phyloP scores from a whole-genome alignment of 495 filamentous ascomycete genomes.

The Zalerion maritima region DNA sequence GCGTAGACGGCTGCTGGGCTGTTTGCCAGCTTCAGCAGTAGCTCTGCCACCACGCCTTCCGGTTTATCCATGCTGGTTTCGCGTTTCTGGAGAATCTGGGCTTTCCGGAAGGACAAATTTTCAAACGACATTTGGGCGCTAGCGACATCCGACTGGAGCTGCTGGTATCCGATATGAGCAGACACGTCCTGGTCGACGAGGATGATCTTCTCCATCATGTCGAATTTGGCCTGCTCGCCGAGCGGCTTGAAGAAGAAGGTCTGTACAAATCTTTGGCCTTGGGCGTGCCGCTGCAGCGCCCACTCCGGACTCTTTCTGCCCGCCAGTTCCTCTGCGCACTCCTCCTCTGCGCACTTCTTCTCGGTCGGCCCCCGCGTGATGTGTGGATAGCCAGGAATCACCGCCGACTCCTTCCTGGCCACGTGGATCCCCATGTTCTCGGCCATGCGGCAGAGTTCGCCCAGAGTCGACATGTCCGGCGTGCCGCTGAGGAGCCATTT shows the following conservation, averaged over 20 bases:
- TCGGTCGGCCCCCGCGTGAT: constrained; percentile 17
- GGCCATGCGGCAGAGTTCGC: constrained; percentile 44
- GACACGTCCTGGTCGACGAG: constrained; percentile 7
- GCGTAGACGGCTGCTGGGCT: too few relatives aligned
- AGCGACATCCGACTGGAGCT: too few relatives aligned
- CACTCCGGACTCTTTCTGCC: constrained; percentile 13
- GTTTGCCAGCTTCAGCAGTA: too few relatives aligned
- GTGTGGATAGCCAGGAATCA: constrained; percentile 18
- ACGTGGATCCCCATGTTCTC: constrained; percentile 36
- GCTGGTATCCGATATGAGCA: too few relatives aligned
- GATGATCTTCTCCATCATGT: constrained; percentile 7
- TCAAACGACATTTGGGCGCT: too few relatives aligned
- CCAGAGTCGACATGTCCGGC: constrained; percentile 40
- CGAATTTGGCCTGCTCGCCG: constrained; percentile 7
- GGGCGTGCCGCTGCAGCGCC: constrained; percentile 16
- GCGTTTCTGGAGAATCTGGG: too few relatives aligned
- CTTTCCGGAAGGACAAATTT: too few relatives aligned
- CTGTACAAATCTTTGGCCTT: constrained; percentile 15
- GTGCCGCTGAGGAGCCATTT: constrained; percentile 61
- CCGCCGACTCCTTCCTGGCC: constrained; percentile 18
- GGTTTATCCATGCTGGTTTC: too few relatives aligned
- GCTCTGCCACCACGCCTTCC: too few relatives aligned
- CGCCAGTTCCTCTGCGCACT: constrained; percentile 14
- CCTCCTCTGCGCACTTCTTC: constrained; percentile 17
- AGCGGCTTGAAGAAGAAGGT: constrained; percentile 19